Evolutionary conservation across 2,329 filamentous ascomycete genomes (phyloP), one percentile per base, ranked within the genome.

Genomic region (Niveomyces coronatus): DNA sequence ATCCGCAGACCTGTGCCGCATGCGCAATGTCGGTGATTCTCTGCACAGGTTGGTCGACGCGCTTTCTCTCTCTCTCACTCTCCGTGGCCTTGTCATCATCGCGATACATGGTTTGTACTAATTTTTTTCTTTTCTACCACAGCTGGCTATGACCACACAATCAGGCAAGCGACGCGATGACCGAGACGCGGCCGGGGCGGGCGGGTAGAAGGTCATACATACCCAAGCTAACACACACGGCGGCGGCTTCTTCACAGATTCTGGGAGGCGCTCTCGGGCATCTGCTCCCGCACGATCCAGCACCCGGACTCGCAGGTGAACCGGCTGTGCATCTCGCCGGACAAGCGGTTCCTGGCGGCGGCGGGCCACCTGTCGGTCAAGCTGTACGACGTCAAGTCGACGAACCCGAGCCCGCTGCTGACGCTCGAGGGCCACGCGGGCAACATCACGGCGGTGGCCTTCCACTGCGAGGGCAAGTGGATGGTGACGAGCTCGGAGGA

Each of bases 391-490:
- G 94, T 96, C 68, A 94, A 94, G 56, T 94, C 87, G 13, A 89
- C 86, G n/a, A 96, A 96, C 53, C 88, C 91, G 3, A 91, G 89
- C 48, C 83, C 91, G 1, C 72, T 96, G 17, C 76, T 96, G 53
- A 88, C 83, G 15, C 96, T 98, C 53, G 89, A 96, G 57, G 91
- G 91, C 29, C 91, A 98, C 63, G 91, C 85, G 10, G 86, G 81
- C 48, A 98, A 98, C 54, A 82, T 98, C 56, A 98, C 91, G 0
- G 91, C 91, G 30, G 85, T 98, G 32, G 88, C 88, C 9, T 98
- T 98, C 58, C 91, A 98, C 60, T 96, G 89, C 58, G 91, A 98
- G 61, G 88, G 89, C 9, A 98, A 98, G 65, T 98, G 91, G 91
- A 95, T 98, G 85, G 91, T 96, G 14, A 98, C 91, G 9, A 93